A percentile compares a stretch with the other conserved stretches of the same genome.
phyloP scores from a whole-genome alignment of 2,329 filamentous ascomycete species.

The Penicillium fuscoglaucum region DNA sequence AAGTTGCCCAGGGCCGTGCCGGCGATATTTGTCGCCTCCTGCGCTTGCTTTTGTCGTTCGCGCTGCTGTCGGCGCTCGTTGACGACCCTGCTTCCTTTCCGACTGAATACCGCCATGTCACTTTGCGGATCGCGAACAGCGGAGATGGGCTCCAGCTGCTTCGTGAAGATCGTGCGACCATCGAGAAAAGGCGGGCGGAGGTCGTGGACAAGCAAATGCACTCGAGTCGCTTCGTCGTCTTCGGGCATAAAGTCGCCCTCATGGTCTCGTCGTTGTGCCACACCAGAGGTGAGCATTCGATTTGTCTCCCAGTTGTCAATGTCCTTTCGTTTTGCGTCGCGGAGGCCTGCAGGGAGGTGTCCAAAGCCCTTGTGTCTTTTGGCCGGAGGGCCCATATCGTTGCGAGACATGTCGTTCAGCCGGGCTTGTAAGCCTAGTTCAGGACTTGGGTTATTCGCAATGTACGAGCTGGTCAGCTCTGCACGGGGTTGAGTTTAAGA shows the following conservation, averaged over 20 bases:
- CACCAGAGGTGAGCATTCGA: slow-evolving; percentile 93
- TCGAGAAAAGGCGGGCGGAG: slow-evolving; percentile 92
- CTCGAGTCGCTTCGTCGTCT: slow-evolving; percentile 83
- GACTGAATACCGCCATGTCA: slow-evolving; percentile 97
- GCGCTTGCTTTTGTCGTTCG: slow-evolving; percentile 89
- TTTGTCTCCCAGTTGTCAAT: slow-evolving; percentile 99
- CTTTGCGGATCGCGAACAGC: slow-evolving; percentile 92
- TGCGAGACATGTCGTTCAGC: slow-evolving; percentile 32
- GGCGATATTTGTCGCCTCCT: slow-evolving; percentile 89
- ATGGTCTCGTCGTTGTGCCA: slow-evolving; percentile 84
- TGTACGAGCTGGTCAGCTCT: background rate
- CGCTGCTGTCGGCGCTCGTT: slow-evolving; percentile 88
- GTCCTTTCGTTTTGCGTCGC: slow-evolving; percentile 73
- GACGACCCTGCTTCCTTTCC: slow-evolving; percentile 91
- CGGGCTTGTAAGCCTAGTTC: background rate
- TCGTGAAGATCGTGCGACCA: slow-evolving; percentile 93
- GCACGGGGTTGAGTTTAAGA: background rate
- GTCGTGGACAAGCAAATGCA: slow-evolving; percentile 91
- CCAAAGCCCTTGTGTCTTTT: slow-evolving; percentile 41
- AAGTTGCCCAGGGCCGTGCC: slow-evolving; percentile 91
- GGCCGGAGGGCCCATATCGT: slow-evolving; percentile 39
- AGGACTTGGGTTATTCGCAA: background rate
- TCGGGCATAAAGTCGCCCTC: slow-evolving; percentile 76
- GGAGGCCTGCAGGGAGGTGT: slow-evolving; percentile 37
- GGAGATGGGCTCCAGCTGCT: slow-evolving; percentile 91